Evolutionary conservation across 495 filamentous ascomycete species (phyloP).

Genomic region (Barbatosphaeria neglecta): DNA sequence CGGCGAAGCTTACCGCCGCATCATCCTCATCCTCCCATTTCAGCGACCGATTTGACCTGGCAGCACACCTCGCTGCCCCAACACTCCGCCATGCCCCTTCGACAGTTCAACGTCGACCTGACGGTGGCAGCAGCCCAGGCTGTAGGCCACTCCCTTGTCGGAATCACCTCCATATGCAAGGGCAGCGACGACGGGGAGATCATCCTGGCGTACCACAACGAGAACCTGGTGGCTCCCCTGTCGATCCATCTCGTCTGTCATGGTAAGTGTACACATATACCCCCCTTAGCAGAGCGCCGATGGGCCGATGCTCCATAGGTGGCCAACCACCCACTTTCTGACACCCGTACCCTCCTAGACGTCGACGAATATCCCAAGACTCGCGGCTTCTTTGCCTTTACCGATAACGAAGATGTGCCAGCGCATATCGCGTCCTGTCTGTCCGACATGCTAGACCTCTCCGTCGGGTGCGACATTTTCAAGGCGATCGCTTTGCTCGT

Average conservation of each 20-base stretch:
- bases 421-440: constrained; percentile 2
- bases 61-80: neutral
- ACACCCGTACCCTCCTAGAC: constrained; percentile 25
- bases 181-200: constrained; percentile 17
- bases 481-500: constrained; percentile 34
- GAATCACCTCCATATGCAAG: constrained; percentile 5
- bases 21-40: neutral
- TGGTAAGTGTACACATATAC: neutral
- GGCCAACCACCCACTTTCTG: neutral
- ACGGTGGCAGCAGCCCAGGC: constrained; percentile 10
- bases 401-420: constrained; percentile 35
- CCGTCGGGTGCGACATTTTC: constrained; percentile 28
- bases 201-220: constrained; percentile 13
- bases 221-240: constrained; percentile 5
- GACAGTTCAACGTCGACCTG: constrained; percentile 24
- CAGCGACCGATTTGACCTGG: neutral
- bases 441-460: constrained; percentile 4
- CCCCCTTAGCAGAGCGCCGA: neutral
- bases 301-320: neutral
- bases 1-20: no score
- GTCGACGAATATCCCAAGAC: constrained; percentile 51
- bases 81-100: constrained; percentile 11
- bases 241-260: constrained; percentile 9
- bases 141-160: constrained; percentile 12
- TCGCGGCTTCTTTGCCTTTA: constrained; percentile 51